These are phyloP conservation scores for Pyropia haitanensis DNA, from an alignment of 23 red algal genomes.

Conservation along the genomic window DNA sequence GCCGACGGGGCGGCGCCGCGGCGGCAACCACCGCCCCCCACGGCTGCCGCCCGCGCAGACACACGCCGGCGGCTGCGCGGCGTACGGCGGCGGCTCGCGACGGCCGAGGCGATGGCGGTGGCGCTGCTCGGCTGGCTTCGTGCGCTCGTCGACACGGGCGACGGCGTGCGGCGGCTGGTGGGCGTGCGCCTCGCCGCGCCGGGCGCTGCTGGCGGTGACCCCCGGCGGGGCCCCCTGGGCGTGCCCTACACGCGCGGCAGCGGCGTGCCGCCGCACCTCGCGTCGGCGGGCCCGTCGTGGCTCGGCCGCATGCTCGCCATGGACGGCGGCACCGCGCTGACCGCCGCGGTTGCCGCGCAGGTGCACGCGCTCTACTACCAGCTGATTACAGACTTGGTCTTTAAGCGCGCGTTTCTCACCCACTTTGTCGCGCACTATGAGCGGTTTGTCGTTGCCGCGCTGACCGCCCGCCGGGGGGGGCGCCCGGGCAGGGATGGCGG, in stretches of 20 bases:
- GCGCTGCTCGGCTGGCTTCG: constrained; percentile 26
- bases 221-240: too few relatives aligned
- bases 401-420: constrained; percentile 57
- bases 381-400: constrained; percentile 63
- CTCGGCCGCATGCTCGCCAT: constrained; percentile 36
- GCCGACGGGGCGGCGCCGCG: too few relatives aligned
- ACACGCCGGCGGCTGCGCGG: not conserved
- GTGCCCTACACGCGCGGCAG: too few relatives aligned
- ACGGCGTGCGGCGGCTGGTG: constrained; percentile 43
- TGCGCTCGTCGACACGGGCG: constrained; percentile 36
- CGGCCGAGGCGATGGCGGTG: not conserved
- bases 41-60: too few relatives aligned
- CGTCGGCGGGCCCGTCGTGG: constrained; percentile 13
- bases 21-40: too few relatives aligned
- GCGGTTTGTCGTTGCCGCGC: constrained; percentile 24
- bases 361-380: constrained; percentile 66
- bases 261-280: too few relatives aligned
- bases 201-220: not conserved
- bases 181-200: constrained; percentile 10
- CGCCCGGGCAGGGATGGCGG: not conserved
- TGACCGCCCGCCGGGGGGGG: not conserved
- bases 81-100: not conserved
- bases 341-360: not conserved
- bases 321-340: constrained; percentile 25
- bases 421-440: constrained; percentile 48